Evolutionary conservation across 345 rosid genomes (phyloP).

Genomic region (Rhodamnia argentea): DNA sequence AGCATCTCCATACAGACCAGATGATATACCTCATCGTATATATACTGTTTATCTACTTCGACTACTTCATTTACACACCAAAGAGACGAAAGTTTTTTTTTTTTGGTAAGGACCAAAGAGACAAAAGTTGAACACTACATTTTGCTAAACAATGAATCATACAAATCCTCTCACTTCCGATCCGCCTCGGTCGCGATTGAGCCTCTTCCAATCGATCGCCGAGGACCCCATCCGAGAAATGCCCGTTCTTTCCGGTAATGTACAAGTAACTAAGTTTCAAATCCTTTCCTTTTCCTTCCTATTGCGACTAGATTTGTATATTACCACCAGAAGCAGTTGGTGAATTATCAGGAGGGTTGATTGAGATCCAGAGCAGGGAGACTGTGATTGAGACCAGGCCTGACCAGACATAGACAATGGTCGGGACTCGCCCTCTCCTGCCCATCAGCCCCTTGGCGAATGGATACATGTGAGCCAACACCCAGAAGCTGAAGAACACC

Average conservation of each 20-base stretch:
- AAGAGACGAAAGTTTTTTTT: background rate
- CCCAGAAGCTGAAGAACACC: conserved; percentile 80
- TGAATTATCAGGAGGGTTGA: conserved; percentile 54
- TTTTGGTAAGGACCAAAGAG: too few relatives aligned
- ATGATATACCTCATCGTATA: background rate
- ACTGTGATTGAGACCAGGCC: conserved; percentile 63
- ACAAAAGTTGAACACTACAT: background rate
- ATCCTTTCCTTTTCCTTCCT: background rate
- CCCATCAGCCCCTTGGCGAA: conserved; percentile 80
- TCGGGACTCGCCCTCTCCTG: conserved; percentile 76
- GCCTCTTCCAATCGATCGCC: background rate
- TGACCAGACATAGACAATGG: conserved; percentile 76
- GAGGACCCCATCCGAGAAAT: background rate
- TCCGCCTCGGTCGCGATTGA: background rate
- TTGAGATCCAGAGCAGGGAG: conserved; percentile 64
- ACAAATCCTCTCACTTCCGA: background rate
- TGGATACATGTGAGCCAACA: conserved; percentile 78
- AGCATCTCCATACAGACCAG: background rate
- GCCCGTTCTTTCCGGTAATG: background rate
- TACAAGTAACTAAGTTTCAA: background rate
- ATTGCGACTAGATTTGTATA: conserved; percentile 24
- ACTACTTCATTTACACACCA: background rate
- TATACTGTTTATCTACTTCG: background rate
- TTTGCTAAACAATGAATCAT: background rate
- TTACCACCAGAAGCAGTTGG: conserved; percentile 14